Conservation (phyloP, 1,139 yeast genomes). For the Wickerhamomyces sp. region DNA sequence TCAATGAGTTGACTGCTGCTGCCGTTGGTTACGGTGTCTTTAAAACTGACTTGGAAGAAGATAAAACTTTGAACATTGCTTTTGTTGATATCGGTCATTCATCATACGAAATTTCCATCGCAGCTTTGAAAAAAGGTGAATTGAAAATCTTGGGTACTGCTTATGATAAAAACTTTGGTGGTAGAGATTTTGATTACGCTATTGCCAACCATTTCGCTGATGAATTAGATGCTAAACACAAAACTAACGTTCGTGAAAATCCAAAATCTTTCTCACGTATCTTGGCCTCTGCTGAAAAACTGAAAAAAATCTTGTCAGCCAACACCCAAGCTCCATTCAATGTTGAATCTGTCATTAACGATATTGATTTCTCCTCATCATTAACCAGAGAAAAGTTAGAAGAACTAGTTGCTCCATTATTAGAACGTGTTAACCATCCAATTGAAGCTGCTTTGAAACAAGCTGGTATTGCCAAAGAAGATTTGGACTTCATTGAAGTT, state of each 20-base stretch:
- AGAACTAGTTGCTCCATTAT: slow-evolving; percentile 77
- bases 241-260: slow-evolving; percentile 85
- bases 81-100: slow-evolving; percentile 97
- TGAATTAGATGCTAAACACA: slow-evolving; percentile 85
- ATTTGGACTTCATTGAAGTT: slow-evolving; percentile 86
- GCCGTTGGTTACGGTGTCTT: slow-evolving; percentile 99
- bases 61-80: slow-evolving; percentile 83
- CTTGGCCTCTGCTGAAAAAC: slow-evolving; percentile 82
- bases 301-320: slow-evolving; percentile 95
- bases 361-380: slow-evolving; percentile 89
- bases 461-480: slow-evolving; percentile 68
- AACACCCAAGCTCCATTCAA: slow-evolving; percentile 92
- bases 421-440: slow-evolving; percentile 72
- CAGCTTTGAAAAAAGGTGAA: slow-evolving; percentile 94
- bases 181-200: slow-evolving; percentile 92
- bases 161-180: slow-evolving; percentile 95
- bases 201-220: slow-evolving; percentile 93
- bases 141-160: slow-evolving; percentile 89
- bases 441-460: slow-evolving; percentile 75
- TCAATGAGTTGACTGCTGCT: slow-evolving; percentile 96
- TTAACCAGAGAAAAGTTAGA: slow-evolving; percentile 91
- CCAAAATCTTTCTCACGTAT: slow-evolving; percentile 96
- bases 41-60: slow-evolving; percentile 93
- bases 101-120: slow-evolving; percentile 85
- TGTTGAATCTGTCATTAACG: slow-evolving; percentile 96